Conservation (phyloP, 352 stramenopile species). For the Phytophthora capsici region DNA sequence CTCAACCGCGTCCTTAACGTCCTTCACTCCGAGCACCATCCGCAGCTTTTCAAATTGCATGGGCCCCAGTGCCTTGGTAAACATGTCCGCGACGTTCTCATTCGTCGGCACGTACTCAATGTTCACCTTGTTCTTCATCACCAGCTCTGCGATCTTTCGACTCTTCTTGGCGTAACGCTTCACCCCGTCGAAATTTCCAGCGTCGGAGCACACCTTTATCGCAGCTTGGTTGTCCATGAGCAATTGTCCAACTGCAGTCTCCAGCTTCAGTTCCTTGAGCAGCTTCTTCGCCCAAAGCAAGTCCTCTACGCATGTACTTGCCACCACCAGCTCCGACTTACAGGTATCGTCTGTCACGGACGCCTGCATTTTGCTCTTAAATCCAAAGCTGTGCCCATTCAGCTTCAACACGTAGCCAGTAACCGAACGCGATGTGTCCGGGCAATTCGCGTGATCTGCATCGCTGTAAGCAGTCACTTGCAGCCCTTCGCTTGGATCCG, state of each 20-base stretch:
- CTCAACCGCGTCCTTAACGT: too few relatives aligned
- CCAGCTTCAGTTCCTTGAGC: not conserved
- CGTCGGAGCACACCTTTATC: constrained; percentile 1
- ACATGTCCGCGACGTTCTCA: constrained; percentile 1
- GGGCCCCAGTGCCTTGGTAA: constrained; percentile 9
- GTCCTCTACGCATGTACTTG: constrained; percentile 1
- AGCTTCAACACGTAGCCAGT: constrained; percentile 4
- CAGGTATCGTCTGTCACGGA: constrained; percentile 8
- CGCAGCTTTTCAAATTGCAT: constrained; percentile 7
- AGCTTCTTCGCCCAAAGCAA: constrained; percentile 2
- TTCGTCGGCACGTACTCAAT: not conserved
- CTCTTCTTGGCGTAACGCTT: constrained; percentile 10
- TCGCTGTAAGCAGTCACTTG: not conserved
- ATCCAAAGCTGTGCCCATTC: constrained; percentile 5
- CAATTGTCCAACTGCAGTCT: not conserved
- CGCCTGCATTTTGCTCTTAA: constrained; percentile 15
- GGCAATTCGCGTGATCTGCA: constrained; percentile 8
- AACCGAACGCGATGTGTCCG: not conserved
- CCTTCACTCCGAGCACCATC: too few relatives aligned
- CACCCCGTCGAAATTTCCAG: constrained; percentile 8
- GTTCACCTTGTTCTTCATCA: not conserved
- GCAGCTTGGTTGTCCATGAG: constrained; percentile 1
- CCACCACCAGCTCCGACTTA: constrained; percentile 12
- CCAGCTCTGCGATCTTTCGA: constrained; percentile 2
- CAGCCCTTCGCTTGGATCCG: not conserved